These are phyloP conservation scores for Papiliotrema flavescens DNA, from an alignment of 1,284 basidiomycete genomes.

Conservation along the genomic window DNA sequence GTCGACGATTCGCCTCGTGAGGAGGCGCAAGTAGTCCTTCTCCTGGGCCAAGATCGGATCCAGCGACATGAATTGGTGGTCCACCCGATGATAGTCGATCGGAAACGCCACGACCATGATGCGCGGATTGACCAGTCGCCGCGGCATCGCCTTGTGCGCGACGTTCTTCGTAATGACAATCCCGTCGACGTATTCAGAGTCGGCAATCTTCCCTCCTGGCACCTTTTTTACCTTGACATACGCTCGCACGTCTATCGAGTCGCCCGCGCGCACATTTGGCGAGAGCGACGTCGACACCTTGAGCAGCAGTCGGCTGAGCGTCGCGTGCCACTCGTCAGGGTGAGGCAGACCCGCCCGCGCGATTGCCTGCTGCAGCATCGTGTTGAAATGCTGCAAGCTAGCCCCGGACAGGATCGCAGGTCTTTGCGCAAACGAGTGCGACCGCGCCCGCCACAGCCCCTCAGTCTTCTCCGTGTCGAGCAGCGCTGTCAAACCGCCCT, in stretches of 20 bases:
- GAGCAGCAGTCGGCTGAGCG: constrained; percentile 62
- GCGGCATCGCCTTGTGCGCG: constrained; percentile 74
- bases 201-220: constrained; percentile 83
- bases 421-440: constrained; percentile 36
- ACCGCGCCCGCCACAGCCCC: constrained; percentile 43
- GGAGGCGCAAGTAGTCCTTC: constrained; percentile 85
- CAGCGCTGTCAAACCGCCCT: constrained; percentile 39
- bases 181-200: constrained; percentile 96
- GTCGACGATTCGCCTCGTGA: constrained; percentile 84
- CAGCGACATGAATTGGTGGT: constrained; percentile 91
- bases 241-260: constrained; percentile 83
- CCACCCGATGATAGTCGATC: constrained; percentile 88
- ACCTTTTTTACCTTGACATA: constrained; percentile 99
- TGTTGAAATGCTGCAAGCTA: constrained; percentile 79
- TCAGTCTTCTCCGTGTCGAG: constrained; percentile 41
- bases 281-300: constrained; percentile 45
- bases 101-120: constrained; percentile 96
- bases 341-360: constrained; percentile 69
- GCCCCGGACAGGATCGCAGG: constrained; percentile 66
- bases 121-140: constrained; percentile 60
- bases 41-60: constrained; percentile 91
- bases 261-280: constrained; percentile 57
- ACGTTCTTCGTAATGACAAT: constrained; percentile 98
- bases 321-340: constrained; percentile 78
- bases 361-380: constrained; percentile 73